phyloP scores from a whole-genome alignment of 495 filamentous ascomycete species.

The Aspergillus coremiiformis region DNA sequence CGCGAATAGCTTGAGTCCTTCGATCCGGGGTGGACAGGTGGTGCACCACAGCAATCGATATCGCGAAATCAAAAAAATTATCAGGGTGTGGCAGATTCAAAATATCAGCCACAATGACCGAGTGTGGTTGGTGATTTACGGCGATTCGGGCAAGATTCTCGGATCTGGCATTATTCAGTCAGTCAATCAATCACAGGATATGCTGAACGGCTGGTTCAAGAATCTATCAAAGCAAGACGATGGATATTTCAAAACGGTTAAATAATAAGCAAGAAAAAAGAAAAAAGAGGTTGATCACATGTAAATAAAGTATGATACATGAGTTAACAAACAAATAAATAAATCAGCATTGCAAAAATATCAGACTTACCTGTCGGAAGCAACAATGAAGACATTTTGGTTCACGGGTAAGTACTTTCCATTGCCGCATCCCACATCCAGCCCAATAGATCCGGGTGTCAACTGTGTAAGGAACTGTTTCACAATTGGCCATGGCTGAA shows the following conservation, averaged over 20 bases:
- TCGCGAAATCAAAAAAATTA: constrained; percentile 77
- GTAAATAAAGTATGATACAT: neutral
- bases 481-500: constrained; percentile 85
- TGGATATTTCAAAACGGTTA: constrained; percentile 5
- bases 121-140: constrained; percentile 50
- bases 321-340: constrained; percentile 1
- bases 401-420: constrained; percentile 90
- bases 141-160: constrained; percentile 71
- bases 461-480: constrained; percentile 66
- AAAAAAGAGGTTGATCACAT: constrained; percentile 8
- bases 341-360: neutral
- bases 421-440: constrained; percentile 90
- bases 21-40: constrained; percentile 81
- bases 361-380: constrained; percentile 65
- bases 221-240: constrained; percentile 7
- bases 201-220: neutral
- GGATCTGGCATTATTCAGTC: constrained; percentile 42
- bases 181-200: constrained; percentile 18
- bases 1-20: constrained; percentile 63
- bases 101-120: constrained; percentile 64
- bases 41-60: constrained; percentile 91
- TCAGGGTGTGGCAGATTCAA: constrained; percentile 61
- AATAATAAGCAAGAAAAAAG: constrained; percentile 8
- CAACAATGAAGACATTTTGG: constrained; percentile 70
- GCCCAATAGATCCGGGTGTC: constrained; percentile 65